A percentile compares a stretch with the other conserved stretches of the same genome.
phyloP scores from a whole-genome alignment of 2,329 filamentous ascomycete species.

The Stagonosporopsis cucurbitacearum region DNA sequence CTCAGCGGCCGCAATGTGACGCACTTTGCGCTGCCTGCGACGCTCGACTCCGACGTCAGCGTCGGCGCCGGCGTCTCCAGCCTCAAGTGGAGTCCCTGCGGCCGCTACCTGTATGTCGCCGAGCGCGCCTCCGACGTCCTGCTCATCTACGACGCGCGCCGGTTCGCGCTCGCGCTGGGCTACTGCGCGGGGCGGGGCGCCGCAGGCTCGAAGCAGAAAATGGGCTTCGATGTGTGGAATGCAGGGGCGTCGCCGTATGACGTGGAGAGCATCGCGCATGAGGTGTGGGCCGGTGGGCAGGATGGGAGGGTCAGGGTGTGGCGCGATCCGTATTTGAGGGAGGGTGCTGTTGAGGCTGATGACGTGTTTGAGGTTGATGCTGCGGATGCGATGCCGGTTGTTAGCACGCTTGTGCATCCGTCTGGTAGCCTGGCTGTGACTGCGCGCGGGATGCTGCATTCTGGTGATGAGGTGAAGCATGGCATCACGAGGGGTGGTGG shows the following conservation, averaged over 20 bases:
- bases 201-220: slow-evolving; percentile 60
- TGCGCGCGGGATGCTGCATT: slow-evolving; percentile 29
- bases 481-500: slow-evolving; percentile 21
- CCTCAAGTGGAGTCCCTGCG: slow-evolving; percentile 64
- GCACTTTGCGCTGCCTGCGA: slow-evolving; percentile 55
- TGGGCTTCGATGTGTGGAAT: slow-evolving; percentile 61
- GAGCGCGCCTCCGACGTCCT: slow-evolving; percentile 64
- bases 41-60: slow-evolving; percentile 7
- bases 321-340: slow-evolving; percentile 38
- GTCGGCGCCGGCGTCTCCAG: slow-evolving; percentile 62
- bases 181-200: slow-evolving; percentile 55
- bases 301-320: slow-evolving; percentile 61
- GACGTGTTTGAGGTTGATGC: slow-evolving; percentile 29
- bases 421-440: slow-evolving; percentile 31
- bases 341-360: slow-evolving; percentile 48
- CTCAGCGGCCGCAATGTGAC: slow-evolving; percentile 59
- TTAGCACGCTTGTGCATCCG: slow-evolving; percentile 33
- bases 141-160: slow-evolving; percentile 65
- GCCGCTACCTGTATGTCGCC: slow-evolving; percentile 63
- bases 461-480: slow-evolving; percentile 1
- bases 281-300: slow-evolving; percentile 65
- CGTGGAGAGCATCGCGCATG: slow-evolving; percentile 45
- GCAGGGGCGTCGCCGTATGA: slow-evolving; percentile 35
- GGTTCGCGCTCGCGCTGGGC: slow-evolving; percentile 58
- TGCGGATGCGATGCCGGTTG: slow-evolving; percentile 24